These are phyloP conservation scores for Teunomyces funiuensis DNA, from an alignment of 805 yeast genomes.

Conservation along the genomic window DNA sequence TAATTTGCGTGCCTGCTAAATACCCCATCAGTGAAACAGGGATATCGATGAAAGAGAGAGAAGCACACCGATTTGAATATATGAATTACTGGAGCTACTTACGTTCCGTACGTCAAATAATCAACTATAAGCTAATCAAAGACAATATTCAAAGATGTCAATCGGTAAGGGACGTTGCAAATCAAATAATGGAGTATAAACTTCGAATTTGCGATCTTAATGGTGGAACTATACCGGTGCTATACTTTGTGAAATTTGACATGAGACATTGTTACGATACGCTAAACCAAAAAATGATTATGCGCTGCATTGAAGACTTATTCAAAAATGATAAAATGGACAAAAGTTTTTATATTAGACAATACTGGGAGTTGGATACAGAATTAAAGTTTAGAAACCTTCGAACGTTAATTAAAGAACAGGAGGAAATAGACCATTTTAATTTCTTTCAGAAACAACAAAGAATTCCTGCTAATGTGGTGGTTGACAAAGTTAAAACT, in stretches of 20 bases:
- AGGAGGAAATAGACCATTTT: slow-evolving; percentile 14
- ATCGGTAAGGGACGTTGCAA: slow-evolving; percentile 49
- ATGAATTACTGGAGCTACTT: slow-evolving; percentile 36
- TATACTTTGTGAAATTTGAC: slow-evolving; percentile 70
- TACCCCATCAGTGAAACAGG: slow-evolving; percentile 1
- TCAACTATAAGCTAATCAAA: slow-evolving; percentile 17
- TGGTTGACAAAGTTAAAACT: slow-evolving; percentile 33
- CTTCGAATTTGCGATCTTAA: slow-evolving; percentile 7
- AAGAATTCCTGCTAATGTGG: slow-evolving; percentile 1
- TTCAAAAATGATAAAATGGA: slow-evolving; percentile 21
- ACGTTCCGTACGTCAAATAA: slow-evolving; percentile 43
- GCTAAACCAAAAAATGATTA: slow-evolving; percentile 49
- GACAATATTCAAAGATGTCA: slow-evolving; percentile 19
- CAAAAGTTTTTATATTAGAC: slow-evolving; percentile 21
- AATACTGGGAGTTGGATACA: slow-evolving; percentile 10
- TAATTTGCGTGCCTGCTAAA: slow-evolving; percentile 52
- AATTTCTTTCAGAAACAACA: slow-evolving; percentile 11
- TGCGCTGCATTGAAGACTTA: slow-evolving; percentile 31
- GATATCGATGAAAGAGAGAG: slow-evolving; percentile 20
- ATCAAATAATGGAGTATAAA: slow-evolving; percentile 39
- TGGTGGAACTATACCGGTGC: slow-evolving; percentile 25
- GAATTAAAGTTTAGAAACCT: slow-evolving; percentile 9
- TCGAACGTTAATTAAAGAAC: slow-evolving; percentile 13
- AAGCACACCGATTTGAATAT: slow-evolving; percentile 33
- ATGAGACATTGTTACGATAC: slow-evolving; percentile 76